Conservation (phyloP, 805 yeast species). For the Ogataea kodamae region DNA sequence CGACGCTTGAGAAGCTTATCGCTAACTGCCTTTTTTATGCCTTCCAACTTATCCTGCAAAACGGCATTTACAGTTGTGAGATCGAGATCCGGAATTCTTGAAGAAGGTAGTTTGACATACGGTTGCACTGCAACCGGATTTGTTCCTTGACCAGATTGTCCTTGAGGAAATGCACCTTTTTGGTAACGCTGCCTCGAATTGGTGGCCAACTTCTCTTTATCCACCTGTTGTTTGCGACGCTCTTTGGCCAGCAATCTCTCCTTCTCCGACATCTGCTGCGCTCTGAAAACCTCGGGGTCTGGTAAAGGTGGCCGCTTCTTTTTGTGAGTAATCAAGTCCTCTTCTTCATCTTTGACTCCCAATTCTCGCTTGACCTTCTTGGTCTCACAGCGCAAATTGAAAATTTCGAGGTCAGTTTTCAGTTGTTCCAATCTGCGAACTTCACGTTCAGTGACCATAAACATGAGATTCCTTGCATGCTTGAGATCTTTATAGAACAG, state of each 20-base stretch:
- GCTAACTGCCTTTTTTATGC: slow-evolving; percentile 77
- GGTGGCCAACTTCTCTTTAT: slow-evolving; percentile 22
- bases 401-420: slow-evolving; percentile 61
- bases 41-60: slow-evolving; percentile 67
- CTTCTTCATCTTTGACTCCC: slow-evolving; percentile 80
- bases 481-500: slow-evolving; percentile 71
- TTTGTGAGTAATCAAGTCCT: slow-evolving; percentile 74
- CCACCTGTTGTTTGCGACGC: slow-evolving; percentile 18
- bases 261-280: slow-evolving; percentile 17
- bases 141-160: slow-evolving; percentile 6
- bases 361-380: slow-evolving; percentile 72
- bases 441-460: slow-evolving; percentile 74
- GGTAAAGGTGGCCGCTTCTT: slow-evolving; percentile 46
- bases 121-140: slow-evolving; percentile 56
- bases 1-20: slow-evolving; percentile 75
- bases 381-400: slow-evolving; percentile 67
- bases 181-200: slow-evolving; percentile 24
- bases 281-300: slow-evolving; percentile 18
- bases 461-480: slow-evolving; percentile 65
- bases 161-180: slow-evolving; percentile 25
- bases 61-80: slow-evolving; percentile 77
- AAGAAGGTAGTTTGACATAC: slow-evolving; percentile 81
- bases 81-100: slow-evolving; percentile 91
- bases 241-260: slow-evolving; percentile 20
- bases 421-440: slow-evolving; percentile 56